Evolutionary conservation across 176 grass and related monocot genomes (phyloP).

Genomic region (Zea luxurians): DNA sequence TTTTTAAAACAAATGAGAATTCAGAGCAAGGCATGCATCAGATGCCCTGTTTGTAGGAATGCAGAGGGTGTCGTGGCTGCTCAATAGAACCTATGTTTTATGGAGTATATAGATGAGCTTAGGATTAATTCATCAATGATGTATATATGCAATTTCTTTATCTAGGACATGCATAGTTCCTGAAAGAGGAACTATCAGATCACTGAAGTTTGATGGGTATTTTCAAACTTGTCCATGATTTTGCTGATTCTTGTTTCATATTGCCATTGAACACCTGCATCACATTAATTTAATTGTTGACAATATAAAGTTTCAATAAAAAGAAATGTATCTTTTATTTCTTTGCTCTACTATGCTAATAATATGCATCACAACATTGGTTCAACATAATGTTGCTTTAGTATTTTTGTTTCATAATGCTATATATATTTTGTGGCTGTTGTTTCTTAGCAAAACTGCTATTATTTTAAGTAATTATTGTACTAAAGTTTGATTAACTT

Average conservation of each 20-base stretch:
- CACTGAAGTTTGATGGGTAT: too few species aligned
- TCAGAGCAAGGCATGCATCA: not conserved
- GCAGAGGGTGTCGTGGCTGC: not conserved
- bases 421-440: too few species aligned
- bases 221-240: too few species aligned
- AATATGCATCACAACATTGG: slow-evolving; percentile 3
- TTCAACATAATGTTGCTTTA: not conserved
- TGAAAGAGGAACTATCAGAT: not conserved
- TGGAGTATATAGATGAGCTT: not conserved
- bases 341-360: not conserved
- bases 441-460: too few species aligned
- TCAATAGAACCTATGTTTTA: not conserved
- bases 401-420: not conserved
- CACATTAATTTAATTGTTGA: slow-evolving; percentile 4
- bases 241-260: not conserved
- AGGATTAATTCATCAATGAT: not conserved
- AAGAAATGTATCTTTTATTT: not conserved
- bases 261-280: not conserved
- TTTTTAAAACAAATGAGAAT: not conserved
- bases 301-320: not conserved
- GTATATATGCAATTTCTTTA: not conserved
- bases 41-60: not conserved
- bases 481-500: slow-evolving; percentile 11
- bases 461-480: slow-evolving; percentile 18
- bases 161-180: not conserved